These are phyloP conservation scores for Lodderomyces metapsilosis DNA, from an alignment of 1,139 yeast genomes.

Conservation along the genomic window DNA sequence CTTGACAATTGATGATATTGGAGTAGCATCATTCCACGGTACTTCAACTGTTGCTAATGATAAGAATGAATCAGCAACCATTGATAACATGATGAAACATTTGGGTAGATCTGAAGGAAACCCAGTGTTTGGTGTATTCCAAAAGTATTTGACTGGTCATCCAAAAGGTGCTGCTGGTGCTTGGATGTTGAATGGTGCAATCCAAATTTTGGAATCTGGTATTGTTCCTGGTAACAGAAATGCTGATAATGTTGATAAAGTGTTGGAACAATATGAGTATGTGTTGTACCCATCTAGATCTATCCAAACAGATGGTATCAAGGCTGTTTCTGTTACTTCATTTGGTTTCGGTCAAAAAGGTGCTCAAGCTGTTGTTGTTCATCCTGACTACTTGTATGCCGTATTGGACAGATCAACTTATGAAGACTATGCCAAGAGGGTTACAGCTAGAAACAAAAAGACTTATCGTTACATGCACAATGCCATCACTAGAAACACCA, in stretches of 20 bases:
- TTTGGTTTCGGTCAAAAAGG: constrained; percentile 99
- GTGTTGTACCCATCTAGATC: constrained; percentile 94
- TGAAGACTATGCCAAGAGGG: constrained; percentile 67
- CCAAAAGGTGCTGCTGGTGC: constrained; percentile 99
- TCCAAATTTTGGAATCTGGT: constrained; percentile 90
- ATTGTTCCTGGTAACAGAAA: constrained; percentile 98
- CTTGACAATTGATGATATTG: constrained; percentile 90
- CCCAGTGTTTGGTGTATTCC: constrained; percentile 97
- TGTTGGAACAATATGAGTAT: constrained; percentile 78
- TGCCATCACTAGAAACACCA: constrained; percentile 85
- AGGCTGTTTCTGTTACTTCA: constrained; percentile 95
- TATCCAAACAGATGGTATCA: constrained; percentile 92
- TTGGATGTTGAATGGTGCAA: constrained; percentile 99
- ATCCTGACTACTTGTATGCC: constrained; percentile 91
- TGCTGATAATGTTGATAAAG: constrained; percentile 91
- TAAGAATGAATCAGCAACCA: constrained; percentile 92
- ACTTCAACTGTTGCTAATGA: constrained; percentile 98
- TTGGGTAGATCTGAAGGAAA: constrained; percentile 97
- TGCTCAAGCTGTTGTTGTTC: constrained; percentile 89
- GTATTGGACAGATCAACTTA: constrained; percentile 71
- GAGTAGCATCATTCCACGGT: constrained; percentile 99
- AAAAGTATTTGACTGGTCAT: constrained; percentile 97
- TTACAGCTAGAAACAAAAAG: constrained; percentile 76
- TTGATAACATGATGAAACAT: constrained; percentile 89
- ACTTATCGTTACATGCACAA: constrained; percentile 96